Conservation (phyloP, 768 basidiomycete species). For the Amanita subjunquillea region DNA sequence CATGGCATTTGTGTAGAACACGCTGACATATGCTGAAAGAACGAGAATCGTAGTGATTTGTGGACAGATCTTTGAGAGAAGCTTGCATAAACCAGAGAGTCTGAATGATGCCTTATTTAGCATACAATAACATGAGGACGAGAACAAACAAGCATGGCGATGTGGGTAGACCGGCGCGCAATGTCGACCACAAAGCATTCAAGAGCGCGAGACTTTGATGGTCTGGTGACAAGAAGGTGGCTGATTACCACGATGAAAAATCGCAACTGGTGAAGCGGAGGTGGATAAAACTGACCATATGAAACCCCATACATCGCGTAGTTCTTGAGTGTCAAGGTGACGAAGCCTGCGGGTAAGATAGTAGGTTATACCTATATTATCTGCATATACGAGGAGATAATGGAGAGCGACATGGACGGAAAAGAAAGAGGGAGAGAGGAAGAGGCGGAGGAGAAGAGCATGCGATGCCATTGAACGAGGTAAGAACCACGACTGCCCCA, state of each 20-base stretch:
- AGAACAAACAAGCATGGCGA: slow-evolving; percentile 83
- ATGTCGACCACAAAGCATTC: slow-evolving; percentile 90
- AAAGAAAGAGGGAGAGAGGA: slow-evolving; percentile 88
- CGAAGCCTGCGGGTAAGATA: slow-evolving; percentile 72
- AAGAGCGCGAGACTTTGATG: slow-evolving; percentile 84
- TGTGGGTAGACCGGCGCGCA: slow-evolving; percentile 85
- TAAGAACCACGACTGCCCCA: slow-evolving; percentile 7
- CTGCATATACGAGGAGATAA: slow-evolving; percentile 72
- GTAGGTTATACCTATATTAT: slow-evolving; percentile 88
- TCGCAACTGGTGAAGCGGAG: slow-evolving; percentile 9
- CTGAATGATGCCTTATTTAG: slow-evolving; percentile 26
- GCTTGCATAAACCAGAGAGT: slow-evolving; percentile 99
- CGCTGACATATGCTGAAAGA: slow-evolving; percentile 91
- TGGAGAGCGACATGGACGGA: slow-evolving; percentile 88
- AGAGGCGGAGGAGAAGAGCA: slow-evolving; percentile 83
- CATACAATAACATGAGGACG: slow-evolving; percentile 6
- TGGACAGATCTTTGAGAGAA: slow-evolving; percentile 71
- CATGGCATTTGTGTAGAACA: slow-evolving; percentile 83
- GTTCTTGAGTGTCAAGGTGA: slow-evolving; percentile 55
- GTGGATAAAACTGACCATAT: slow-evolving; percentile 47
- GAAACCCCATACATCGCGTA: slow-evolving; percentile 85
- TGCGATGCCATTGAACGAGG: slow-evolving; percentile 45
- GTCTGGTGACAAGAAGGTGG: slow-evolving; percentile 89
- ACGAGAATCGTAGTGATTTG: slow-evolving; percentile 44
- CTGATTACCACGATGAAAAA: slow-evolving; percentile 29